These are phyloP conservation scores for Colletotrichum acutatum DNA, from an alignment of 2,329 filamentous ascomycete genomes.

Conservation along the genomic window DNA sequence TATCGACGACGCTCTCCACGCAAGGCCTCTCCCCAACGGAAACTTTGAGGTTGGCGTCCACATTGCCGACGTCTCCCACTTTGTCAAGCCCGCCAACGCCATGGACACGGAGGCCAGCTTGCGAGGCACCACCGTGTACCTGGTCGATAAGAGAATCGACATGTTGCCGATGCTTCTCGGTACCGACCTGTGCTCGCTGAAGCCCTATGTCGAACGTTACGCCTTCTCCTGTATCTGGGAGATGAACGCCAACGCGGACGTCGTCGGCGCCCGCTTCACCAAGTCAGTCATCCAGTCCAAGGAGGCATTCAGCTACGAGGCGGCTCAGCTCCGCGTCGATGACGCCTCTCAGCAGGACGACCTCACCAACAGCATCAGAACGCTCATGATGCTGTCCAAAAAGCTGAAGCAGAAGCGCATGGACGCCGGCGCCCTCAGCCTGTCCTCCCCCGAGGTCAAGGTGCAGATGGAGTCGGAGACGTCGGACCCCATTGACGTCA, in stretches of 20 bases:
- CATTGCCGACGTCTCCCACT: constrained; percentile 99
- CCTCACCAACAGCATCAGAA: constrained; percentile 89
- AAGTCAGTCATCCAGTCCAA: constrained; percentile 98
- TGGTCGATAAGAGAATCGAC: constrained; percentile 99
- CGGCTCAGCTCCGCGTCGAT: constrained; percentile 93
- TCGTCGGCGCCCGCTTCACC: constrained; percentile 87
- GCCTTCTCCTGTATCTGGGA: constrained; percentile 92
- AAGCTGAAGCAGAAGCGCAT: constrained; percentile 95
- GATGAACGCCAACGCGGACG: constrained; percentile 83
- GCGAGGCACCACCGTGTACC: constrained; percentile 94
- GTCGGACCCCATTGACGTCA: constrained; percentile 94
- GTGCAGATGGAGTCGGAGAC: constrained; percentile 96
- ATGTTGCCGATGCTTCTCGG: constrained; percentile 98
- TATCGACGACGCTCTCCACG: constrained; percentile 97
- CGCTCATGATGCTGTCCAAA: constrained; percentile 87
- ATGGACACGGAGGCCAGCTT: constrained; percentile 97
- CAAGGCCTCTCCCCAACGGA: constrained; percentile 84
- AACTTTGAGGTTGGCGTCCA: constrained; percentile 97
- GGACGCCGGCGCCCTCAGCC: constrained; percentile 92
- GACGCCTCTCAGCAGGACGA: constrained; percentile 89
- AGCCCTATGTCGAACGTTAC: constrained; percentile 95
- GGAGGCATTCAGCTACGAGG: constrained; percentile 97
- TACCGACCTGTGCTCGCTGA: constrained; percentile 95
- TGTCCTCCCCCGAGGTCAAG: constrained; percentile 97
- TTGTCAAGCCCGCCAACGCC: constrained; percentile 95